Evolutionary conservation across 2,329 filamentous ascomycete species (phyloP).

Genomic region (Aspergillus glaucus): DNA sequence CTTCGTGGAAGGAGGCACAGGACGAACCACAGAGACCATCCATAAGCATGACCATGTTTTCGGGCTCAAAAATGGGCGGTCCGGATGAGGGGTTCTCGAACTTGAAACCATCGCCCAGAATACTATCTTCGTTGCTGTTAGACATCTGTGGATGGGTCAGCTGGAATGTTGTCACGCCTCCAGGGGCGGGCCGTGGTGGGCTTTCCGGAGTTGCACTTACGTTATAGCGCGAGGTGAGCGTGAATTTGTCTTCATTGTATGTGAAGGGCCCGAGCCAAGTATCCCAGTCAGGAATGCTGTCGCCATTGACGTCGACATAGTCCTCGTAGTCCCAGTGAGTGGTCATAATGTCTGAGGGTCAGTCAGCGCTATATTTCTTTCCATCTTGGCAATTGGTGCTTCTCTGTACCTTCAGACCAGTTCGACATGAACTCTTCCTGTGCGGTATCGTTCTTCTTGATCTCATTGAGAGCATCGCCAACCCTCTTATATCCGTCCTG

Average conservation of each 20-base stretch:
- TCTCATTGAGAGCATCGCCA: conserved; percentile 14
- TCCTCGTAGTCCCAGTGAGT: conserved; percentile 12
- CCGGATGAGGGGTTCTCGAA: conserved; percentile 25
- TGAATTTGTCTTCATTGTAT: conserved; percentile 14
- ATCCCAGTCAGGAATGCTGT: conserved; percentile 34
- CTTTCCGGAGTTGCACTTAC: conserved; percentile 1
- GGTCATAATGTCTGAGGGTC: background rate
- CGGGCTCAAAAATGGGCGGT: conserved; percentile 12
- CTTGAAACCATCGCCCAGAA: conserved; percentile 21
- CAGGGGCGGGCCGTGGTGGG: background rate
- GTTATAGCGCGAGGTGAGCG: conserved; percentile 14
- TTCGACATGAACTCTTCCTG: background rate
- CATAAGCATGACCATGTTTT: conserved; percentile 34
- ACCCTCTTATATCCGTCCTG: conserved; percentile 29
- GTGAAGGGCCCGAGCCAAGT: conserved; percentile 32
- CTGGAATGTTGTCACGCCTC: background rate
- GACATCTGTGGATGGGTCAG: conserved; percentile 4
- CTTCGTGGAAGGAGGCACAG: conserved; percentile 51
- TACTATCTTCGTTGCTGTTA: conserved; percentile 6
- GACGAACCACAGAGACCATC: conserved; percentile 54
- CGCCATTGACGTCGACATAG: conserved; percentile 13
- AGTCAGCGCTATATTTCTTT: no score
- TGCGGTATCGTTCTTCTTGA: conserved; percentile 6
- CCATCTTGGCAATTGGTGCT: no score
- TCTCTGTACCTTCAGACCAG: no score